phyloP scores from a whole-genome alignment of 192 early-diverging fungal genomes.

The Coemansia sp. region DNA sequence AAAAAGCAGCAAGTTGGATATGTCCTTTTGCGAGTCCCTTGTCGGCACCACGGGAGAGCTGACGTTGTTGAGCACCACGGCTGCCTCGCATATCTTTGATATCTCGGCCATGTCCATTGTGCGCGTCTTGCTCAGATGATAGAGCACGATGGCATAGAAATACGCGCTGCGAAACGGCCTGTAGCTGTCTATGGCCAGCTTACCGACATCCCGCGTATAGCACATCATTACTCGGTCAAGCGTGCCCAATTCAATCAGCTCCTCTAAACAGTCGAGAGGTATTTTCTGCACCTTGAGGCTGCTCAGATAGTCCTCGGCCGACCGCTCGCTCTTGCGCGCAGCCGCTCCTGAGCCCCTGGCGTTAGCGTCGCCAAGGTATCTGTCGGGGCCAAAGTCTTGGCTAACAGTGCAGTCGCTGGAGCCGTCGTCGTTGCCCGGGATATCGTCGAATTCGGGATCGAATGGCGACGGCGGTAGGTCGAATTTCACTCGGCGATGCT shows the following conservation, averaged over 20 bases:
- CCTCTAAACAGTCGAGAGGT: slow-evolving; percentile 23
- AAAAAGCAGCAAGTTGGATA: slow-evolving; percentile 28
- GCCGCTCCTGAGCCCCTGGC: background rate
- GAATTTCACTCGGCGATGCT: slow-evolving; percentile 37
- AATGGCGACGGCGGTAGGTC: slow-evolving; percentile 11
- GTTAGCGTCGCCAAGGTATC: slow-evolving; percentile 11
- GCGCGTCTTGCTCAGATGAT: slow-evolving; percentile 21
- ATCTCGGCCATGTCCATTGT: slow-evolving; percentile 10
- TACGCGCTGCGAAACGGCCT: slow-evolving; percentile 39
- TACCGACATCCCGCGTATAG: slow-evolving; percentile 27
- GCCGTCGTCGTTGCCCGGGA: slow-evolving; percentile 3
- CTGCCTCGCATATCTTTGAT: slow-evolving; percentile 28
- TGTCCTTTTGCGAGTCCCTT: background rate
- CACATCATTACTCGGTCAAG: slow-evolving; percentile 24
- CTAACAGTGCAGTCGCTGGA: slow-evolving; percentile 11
- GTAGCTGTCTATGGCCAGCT: slow-evolving; percentile 31
- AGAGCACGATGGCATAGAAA: slow-evolving; percentile 27
- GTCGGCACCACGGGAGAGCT: background rate
- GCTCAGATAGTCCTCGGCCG: slow-evolving; percentile 11
- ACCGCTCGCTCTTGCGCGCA: background rate
- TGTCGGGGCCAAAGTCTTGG: slow-evolving; percentile 9
- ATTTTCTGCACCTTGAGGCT: slow-evolving; percentile 25
- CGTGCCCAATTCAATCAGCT: slow-evolving; percentile 33
- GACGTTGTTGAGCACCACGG: slow-evolving; percentile 39
- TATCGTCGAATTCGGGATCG: slow-evolving; percentile 2